Evolutionary conservation across 495 filamentous ascomycete species (phyloP).

Genomic region (Achaetomiella virescens): DNA sequence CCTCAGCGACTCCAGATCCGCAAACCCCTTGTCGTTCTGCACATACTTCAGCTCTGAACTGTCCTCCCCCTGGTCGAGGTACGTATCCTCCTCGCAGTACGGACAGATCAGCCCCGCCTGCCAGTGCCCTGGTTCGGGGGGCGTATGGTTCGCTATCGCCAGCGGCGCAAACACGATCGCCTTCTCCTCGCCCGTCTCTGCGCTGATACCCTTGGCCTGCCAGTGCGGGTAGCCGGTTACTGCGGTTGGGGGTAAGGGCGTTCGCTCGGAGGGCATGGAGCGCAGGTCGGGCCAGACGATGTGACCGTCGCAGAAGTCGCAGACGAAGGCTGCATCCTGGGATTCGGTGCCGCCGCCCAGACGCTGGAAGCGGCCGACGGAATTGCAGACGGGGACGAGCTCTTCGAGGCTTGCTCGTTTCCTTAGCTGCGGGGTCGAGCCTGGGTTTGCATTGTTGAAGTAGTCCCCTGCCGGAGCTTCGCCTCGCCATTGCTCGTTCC

Average conservation of each 20-base stretch:
- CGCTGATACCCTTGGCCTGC: slow-evolving; percentile 22
- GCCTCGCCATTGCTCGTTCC: slow-evolving; percentile 2
- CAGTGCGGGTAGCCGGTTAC: slow-evolving; percentile 25
- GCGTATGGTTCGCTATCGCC: slow-evolving; percentile 44
- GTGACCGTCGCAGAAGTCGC: slow-evolving; percentile 46
- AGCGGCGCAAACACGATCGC: slow-evolving; percentile 42
- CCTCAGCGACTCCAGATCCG: slow-evolving; percentile 33
- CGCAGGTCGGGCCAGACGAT: slow-evolving; percentile 43
- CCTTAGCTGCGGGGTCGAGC: background rate
- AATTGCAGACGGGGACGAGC: slow-evolving; percentile 33
- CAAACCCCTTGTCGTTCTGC: slow-evolving; percentile 40
- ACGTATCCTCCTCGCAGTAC: slow-evolving; percentile 44
- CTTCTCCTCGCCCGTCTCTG: slow-evolving; percentile 31
- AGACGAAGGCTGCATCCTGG: slow-evolving; percentile 43
- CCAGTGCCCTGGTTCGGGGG: slow-evolving; percentile 38
- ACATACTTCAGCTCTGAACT: slow-evolving; percentile 36
- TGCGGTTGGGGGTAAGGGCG: slow-evolving; percentile 11
- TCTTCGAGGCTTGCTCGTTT: slow-evolving; percentile 26
- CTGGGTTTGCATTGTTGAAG: background rate
- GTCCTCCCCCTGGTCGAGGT: slow-evolving; percentile 40
- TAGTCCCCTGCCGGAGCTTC: background rate
- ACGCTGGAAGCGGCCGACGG: slow-evolving; percentile 37
- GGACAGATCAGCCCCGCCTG: slow-evolving; percentile 39
- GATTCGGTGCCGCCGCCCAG: slow-evolving; percentile 20
- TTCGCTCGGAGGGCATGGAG: slow-evolving; percentile 34